Conservation (phyloP, 164 flowering plant species). For the Magnolia changhungtana region DNA sequence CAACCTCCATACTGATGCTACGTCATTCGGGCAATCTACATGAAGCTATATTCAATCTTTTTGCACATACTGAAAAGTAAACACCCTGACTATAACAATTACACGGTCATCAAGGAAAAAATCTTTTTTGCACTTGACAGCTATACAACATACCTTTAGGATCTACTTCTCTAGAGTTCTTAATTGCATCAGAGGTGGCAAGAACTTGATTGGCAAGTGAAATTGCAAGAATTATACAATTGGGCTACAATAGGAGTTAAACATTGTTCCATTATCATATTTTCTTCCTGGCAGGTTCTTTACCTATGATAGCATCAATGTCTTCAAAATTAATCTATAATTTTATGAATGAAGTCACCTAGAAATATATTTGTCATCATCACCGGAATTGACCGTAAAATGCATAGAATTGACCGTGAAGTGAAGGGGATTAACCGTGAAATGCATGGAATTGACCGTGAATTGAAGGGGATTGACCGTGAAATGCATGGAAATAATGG, state of each 20-base stretch:
- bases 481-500: too few relatives aligned
- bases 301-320: neutral
- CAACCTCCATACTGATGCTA: neutral
- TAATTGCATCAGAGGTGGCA: conserved; percentile 97
- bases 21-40: neutral
- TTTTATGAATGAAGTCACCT: conserved; percentile 38
- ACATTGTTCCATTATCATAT: neutral
- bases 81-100: neutral
- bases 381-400: too few relatives aligned
- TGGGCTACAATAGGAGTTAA: conserved; percentile 59
- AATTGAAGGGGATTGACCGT: too few relatives aligned
- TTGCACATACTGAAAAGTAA: too few relatives aligned
- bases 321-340: neutral
- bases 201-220: conserved; percentile 99
- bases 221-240: conserved; percentile 82
- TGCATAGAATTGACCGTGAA: too few relatives aligned
- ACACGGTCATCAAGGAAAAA: neutral
- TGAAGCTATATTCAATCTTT: too few relatives aligned
- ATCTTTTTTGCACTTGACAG: neutral
- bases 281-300: neutral
- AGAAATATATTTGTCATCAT: too few relatives aligned
- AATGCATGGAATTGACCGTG: too few relatives aligned
- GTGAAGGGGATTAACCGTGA: too few relatives aligned
- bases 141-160: conserved; percentile 56
- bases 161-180: conserved; percentile 90